A percentile compares a stretch with the other conserved stretches of the same genome.
These are phyloP conservation scores for Eremothecium sinecaudum DNA, from an alignment of 1,139 yeast genomes.

Conservation along the genomic window DNA sequence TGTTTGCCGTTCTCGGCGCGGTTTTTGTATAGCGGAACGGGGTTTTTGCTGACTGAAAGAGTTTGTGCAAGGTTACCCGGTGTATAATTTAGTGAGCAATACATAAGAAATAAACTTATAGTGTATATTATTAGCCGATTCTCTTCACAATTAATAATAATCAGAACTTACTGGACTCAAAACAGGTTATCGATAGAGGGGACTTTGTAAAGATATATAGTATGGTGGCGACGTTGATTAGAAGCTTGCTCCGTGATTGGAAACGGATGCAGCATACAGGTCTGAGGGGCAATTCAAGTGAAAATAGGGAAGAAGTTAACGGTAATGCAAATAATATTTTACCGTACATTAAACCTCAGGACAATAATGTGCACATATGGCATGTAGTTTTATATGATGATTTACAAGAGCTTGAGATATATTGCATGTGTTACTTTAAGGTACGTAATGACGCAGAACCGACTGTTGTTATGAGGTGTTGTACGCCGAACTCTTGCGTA, in stretches of 20 bases:
- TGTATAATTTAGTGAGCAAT: too few species aligned
- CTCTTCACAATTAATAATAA: too few species aligned
- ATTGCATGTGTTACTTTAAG: constrained; percentile 18
- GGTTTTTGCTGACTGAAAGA: too few species aligned
- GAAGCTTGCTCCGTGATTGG: constrained; percentile 28
- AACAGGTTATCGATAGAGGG: too few species aligned
- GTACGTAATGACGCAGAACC: constrained; percentile 14
- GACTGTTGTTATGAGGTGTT: constrained; percentile 20
- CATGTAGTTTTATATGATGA: constrained; percentile 22
- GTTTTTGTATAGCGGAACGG: too few species aligned
- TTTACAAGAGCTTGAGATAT: constrained; percentile 16
- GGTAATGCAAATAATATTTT: background rate
- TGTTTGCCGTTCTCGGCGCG: too few species aligned
- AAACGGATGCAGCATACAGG: constrained; percentile 14
- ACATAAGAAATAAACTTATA: too few species aligned
- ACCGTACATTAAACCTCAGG: constrained; percentile 23
- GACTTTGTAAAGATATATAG: too few species aligned
- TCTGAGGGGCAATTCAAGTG: too few species aligned
- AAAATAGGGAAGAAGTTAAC: background rate
- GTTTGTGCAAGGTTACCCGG: too few species aligned
- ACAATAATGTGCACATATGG: constrained; percentile 28
- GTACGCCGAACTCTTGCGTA: constrained; percentile 23
- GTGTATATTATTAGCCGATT: too few species aligned
- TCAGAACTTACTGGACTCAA: too few species aligned
- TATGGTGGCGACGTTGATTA: constrained; percentile 19